Conservation (phyloP, 1,284 basidiomycete genomes). For the Puccinia brachypodii region DNA sequence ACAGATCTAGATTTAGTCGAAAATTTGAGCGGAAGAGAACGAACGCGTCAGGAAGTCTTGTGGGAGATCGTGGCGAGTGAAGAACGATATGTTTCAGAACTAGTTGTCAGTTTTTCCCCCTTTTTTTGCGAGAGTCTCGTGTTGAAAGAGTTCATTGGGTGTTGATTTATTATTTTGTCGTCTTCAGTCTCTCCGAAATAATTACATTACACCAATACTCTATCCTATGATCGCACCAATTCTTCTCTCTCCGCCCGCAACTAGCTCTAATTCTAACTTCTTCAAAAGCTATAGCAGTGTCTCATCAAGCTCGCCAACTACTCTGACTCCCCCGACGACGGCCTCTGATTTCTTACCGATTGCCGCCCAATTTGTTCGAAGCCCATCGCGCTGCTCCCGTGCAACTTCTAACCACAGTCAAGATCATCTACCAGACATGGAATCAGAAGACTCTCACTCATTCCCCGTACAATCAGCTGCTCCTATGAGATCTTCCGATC, state of each 20-base stretch:
- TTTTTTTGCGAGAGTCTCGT: background rate
- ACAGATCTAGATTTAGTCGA: conserved; percentile 91
- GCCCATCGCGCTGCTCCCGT: conserved; percentile 59
- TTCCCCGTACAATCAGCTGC: conserved; percentile 58
- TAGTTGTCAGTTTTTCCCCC: conserved; percentile 29
- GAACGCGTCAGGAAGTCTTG: conserved; percentile 92
- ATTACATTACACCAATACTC: conserved; percentile 84
- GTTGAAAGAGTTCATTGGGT: conserved; percentile 13
- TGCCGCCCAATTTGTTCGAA: conserved; percentile 81
- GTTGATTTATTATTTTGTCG: conserved; percentile 11
- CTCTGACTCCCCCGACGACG: conserved; percentile 42
- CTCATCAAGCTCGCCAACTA: conserved; percentile 41
- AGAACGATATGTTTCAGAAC: conserved; percentile 69
- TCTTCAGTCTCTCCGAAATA: conserved; percentile 61
- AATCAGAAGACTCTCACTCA: conserved; percentile 41
- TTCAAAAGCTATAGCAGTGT: conserved; percentile 51
- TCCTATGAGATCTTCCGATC: conserved; percentile 18
- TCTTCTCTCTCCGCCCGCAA: conserved; percentile 61
- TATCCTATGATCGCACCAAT: conserved; percentile 68
- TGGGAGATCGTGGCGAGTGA: conserved; percentile 96
- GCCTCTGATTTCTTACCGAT: conserved; percentile 74
- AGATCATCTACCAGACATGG: conserved; percentile 46
- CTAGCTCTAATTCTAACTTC: conserved; percentile 57
- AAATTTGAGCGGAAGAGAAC: conserved; percentile 86
- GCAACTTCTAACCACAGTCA: conserved; percentile 34